Evolutionary conservation across 2,329 filamentous ascomycete species (phyloP).

Genomic region (Ophiostoma triangulosporum): DNA sequence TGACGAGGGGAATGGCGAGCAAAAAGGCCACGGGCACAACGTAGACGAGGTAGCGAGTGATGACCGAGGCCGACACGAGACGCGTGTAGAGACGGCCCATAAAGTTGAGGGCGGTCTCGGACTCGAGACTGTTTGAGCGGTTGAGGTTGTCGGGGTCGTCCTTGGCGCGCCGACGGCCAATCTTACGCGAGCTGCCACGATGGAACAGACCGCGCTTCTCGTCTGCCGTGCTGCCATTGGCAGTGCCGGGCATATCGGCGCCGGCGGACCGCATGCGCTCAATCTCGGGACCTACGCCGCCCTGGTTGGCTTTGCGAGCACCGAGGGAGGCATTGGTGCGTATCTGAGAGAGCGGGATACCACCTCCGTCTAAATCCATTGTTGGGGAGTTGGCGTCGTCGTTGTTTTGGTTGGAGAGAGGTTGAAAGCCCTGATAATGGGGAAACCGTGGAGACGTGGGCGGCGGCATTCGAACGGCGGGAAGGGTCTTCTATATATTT

Average conservation of each 20-base stretch:
- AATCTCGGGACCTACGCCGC: constrained; percentile 16
- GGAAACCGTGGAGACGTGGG: constrained; percentile 12
- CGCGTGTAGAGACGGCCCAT: constrained; percentile 54
- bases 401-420: constrained; percentile 6
- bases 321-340: constrained; percentile 41
- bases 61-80: constrained; percentile 47
- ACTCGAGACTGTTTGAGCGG: constrained; percentile 31
- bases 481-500: not conserved
- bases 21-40: constrained; percentile 49
- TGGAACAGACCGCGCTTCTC: constrained; percentile 36
- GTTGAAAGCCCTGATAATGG: constrained; percentile 15
- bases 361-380: constrained; percentile 24
- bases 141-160: constrained; percentile 23
- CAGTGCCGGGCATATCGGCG: constrained; percentile 15
- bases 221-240: constrained; percentile 19
- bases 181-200: constrained; percentile 16
- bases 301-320: constrained; percentile 24
- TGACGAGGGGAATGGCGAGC: constrained; percentile 47
- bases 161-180: constrained; percentile 36
- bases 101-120: constrained; percentile 43
- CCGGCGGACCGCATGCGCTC: constrained; percentile 4
- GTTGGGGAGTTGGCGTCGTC: constrained; percentile 11
- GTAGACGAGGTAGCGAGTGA: constrained; percentile 56
- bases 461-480: constrained; percentile 7
- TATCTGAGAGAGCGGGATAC: constrained; percentile 43